phyloP scores from a whole-genome alignment of 2,329 filamentous ascomycete species.

The Arachnopeziza araneosa region DNA sequence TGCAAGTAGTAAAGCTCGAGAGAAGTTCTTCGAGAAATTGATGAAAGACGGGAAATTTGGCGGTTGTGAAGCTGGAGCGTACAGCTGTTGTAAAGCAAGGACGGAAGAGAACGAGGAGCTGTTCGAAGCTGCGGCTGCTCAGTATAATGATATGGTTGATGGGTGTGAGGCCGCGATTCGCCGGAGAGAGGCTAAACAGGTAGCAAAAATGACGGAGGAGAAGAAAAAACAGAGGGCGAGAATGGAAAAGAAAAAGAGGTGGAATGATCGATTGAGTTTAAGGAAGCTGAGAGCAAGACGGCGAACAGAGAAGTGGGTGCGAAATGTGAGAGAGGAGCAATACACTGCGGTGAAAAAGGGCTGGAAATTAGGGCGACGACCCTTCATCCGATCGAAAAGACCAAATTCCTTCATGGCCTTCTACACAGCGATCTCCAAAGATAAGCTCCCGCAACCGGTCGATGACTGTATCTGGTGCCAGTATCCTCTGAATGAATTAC shows the following conservation, averaged over 20 bases:
- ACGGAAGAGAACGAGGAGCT: too few species aligned
- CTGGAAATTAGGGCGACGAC: not conserved
- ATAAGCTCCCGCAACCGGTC: not conserved
- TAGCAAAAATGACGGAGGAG: not conserved
- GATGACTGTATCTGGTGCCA: conserved; percentile 3
- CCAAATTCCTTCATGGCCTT: not conserved
- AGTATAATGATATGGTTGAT: too few species aligned
- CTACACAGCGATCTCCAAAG: conserved; percentile 2
- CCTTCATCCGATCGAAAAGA: not conserved
- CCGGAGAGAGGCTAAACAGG: not conserved
- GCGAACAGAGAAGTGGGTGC: conserved; percentile 1
- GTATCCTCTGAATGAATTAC: not conserved
- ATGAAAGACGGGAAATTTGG: too few species aligned
- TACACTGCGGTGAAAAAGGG: not conserved
- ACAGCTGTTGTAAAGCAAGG: too few species aligned
- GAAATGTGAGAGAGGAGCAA: not conserved
- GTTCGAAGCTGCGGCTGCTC: too few species aligned
- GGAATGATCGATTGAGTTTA: not conserved
- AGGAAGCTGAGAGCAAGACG: not conserved
- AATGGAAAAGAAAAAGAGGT: not conserved
- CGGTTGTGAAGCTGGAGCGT: too few species aligned
- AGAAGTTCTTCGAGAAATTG: not conserved
- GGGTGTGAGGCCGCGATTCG: not conserved
- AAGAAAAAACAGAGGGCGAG: not conserved
- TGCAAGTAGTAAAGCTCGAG: too few species aligned